Evolutionary conservation across 192 early-diverging fungal genomes (phyloP), one percentile per base, ranked within the genome.

Genomic region (Thamnidium elegans): DNA sequence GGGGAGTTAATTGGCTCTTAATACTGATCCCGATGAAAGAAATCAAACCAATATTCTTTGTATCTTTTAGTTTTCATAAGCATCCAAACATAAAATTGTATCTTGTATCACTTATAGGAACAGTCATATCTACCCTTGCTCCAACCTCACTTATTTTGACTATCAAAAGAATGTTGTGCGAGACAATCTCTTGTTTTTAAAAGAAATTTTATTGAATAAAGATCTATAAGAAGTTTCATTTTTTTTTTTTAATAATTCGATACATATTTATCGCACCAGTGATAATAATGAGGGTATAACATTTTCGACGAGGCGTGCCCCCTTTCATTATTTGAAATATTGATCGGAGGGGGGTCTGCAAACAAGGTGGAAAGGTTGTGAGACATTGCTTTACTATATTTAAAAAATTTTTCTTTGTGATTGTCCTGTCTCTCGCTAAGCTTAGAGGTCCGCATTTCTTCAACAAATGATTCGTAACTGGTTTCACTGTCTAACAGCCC

Each of bases 11-110:
- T 55, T 34, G 30, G 11, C 53, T 15, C 3, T 55, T 55, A 34
- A 34, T 55, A 55, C 53, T 34, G 53, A 55, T 55, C 53, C 52
- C 26, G 32, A 30, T 54, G 53, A 55, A 55, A 55, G 53, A 55
- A 55, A 30, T 55, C 53, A 55, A 55, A 32, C 53, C 30, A 34
- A 55, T 55, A 32, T 55, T 55, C 34, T 34, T 55, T 55, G 31
- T 14, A 55, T 55, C 31, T 10, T 32, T 55, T 55, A 30, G 53
- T 34, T 55, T 55, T 55, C 31, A 13, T 34, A 32, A 34, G 53
- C 53, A 55, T n/a, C n/a, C n/a, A n/a, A n/a, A n/a, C n/a, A n/a
- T n/a, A n/a, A n/a, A n/a, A n/a, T n/a, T n/a, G n/a, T n/a, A n/a
- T n/a, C n/a, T n/a, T n/a, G n/a, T n/a, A n/a, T n/a, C n/a, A n/a